These are phyloP conservation scores for Aspergillus sp. DNA, from an alignment of 2,329 filamentous ascomycete species.

Conservation along the genomic window DNA sequence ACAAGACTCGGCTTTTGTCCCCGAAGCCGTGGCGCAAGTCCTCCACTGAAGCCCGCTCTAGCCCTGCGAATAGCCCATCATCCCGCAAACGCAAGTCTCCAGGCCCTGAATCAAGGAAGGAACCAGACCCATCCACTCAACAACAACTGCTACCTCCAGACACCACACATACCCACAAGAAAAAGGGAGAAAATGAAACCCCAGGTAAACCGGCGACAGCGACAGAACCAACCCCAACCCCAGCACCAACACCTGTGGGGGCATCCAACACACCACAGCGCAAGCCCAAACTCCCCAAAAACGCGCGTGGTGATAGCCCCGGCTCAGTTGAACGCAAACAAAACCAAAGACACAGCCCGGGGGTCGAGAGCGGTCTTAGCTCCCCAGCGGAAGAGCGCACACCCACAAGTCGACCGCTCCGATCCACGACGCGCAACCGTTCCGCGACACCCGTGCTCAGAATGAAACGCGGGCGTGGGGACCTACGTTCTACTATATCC, in stretches of 20 bases:
- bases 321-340: slow-evolving; percentile 35
- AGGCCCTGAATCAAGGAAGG: slow-evolving; percentile 26
- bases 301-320: slow-evolving; percentile 31
- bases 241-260: background rate
- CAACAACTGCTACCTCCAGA: background rate
- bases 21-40: background rate
- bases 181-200: background rate
- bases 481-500: slow-evolving; percentile 19
- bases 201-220: slow-evolving; percentile 8
- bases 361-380: background rate
- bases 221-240: background rate
- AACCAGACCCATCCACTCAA: background rate
- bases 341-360: background rate
- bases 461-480: slow-evolving; percentile 23
- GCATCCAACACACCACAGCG: slow-evolving; percentile 16
- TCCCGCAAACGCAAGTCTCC: slow-evolving; percentile 39
- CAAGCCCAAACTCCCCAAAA: slow-evolving; percentile 33
- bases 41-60: background rate
- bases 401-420: slow-evolving; percentile 18
- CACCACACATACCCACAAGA: background rate
- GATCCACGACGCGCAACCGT: slow-evolving; percentile 19
- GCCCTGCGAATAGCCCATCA: slow-evolving; percentile 30
- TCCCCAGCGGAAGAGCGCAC: slow-evolving; percentile 14
- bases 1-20: background rate
- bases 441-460: slow-evolving; percentile 19